Evolutionary conservation across 495 filamentous ascomycete species (phyloP), one percentile per base, ranked within the genome.

Genomic region (Trichoderma erinaceum): DNA sequence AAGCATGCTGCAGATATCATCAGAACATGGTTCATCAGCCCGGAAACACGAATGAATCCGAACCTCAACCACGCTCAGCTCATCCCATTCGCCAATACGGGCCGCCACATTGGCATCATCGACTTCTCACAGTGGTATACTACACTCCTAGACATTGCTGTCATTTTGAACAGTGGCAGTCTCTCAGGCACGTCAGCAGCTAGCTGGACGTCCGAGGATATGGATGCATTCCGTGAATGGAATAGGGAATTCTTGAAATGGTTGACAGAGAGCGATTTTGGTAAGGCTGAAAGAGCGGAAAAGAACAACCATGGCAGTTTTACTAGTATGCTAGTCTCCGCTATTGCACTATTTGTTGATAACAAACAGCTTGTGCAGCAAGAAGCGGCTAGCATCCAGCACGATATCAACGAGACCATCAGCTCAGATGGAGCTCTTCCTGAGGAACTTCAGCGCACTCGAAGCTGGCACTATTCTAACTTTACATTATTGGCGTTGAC

Each of bases 81-180:
- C 27, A 69, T 71, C n/a, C 70, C 70, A 6, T 68, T 68, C 27
- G 63, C 63, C 23, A 71, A 71, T 35, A 71, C 67, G 8, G 70
- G 70, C 56, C 67, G 70, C 3, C 63, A 56, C 15, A 71, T 71
- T 41, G 70, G 70, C 0, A 71, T 71, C n/a, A 71, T 71, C 43
- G 70, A 71, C 35, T 69, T 71, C 21, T 69, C 70, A 23, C 70
- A 71, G 27, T 66, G 67, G 58, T 71, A 71, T 63, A 71, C 70
- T 15, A 71, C 63, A 25, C 64, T 71, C n/a, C 63, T 71, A 5
- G 70, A 71, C 18, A 66, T 68, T 15, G 67, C 64, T 18, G 68
- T 64, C 12, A 69, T 71, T 52, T 64, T 71, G 3, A 63, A 35
- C 21, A 66, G 44, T 6, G 48, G 66, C 6, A 66, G 27, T 15